A percentile compares a stretch with the other conserved stretches of the same genome.
Conservation (phyloP, 352 stramenopile genomes). For the Globisporangium nagaii region DNA sequence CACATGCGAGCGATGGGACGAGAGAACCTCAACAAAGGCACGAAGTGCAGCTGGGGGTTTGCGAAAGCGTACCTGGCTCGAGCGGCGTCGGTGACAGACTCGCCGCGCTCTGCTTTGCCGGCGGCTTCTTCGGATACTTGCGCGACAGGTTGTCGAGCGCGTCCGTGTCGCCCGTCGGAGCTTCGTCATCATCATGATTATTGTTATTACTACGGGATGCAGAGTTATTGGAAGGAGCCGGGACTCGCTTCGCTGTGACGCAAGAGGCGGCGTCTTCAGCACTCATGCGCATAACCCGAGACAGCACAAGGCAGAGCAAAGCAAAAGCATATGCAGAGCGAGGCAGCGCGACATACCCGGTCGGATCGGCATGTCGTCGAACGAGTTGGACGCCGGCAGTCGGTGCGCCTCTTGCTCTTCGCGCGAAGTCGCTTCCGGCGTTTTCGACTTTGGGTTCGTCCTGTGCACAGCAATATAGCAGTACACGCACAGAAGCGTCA, state of each 20-base stretch:
- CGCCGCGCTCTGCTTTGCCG: constrained; percentile 12
- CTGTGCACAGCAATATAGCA: constrained; percentile 6
- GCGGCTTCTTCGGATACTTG: constrained; percentile 51
- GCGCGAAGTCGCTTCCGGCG: constrained; percentile 30
- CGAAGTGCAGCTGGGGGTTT: background rate
- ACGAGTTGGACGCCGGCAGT: constrained; percentile 12
- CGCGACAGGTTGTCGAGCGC: constrained; percentile 60
- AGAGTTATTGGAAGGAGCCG: constrained; percentile 16
- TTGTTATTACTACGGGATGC: constrained; percentile 52
- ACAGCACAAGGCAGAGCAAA: no score
- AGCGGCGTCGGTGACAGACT: constrained; percentile 18
- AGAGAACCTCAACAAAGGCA: no score
- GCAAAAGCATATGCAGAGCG: background rate
- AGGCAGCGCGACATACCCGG: constrained; percentile 20
- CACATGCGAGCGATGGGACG: constrained; percentile 14
- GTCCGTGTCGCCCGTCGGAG: constrained; percentile 26
- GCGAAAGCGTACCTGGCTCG: constrained; percentile 35
- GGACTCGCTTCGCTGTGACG: constrained; percentile 11
- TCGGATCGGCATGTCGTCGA: constrained; percentile 43
- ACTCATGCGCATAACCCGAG: constrained; percentile 12
- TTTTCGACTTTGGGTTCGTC: constrained; percentile 36
- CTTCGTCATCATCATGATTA: constrained; percentile 32
- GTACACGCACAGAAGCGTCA: background rate
- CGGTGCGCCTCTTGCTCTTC: constrained; percentile 37
- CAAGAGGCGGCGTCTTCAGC: constrained; percentile 15